Base-by-base conservation (phyloP, 2,329 filamentous ascomycete genomes). In the Microcyclosporella mali region DNA sequence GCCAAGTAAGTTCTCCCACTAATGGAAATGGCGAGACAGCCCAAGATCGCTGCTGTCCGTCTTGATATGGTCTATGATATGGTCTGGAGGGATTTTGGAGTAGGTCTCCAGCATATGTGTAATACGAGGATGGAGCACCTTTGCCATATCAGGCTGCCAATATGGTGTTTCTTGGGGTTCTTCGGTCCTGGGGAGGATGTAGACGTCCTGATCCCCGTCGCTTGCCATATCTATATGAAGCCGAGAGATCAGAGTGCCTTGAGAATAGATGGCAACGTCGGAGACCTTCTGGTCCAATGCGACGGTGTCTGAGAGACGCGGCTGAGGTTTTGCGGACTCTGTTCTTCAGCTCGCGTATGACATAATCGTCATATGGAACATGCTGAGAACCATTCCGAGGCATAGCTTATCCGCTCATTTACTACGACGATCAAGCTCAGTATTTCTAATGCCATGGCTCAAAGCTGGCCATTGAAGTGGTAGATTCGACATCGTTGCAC, bases 1-100 rank as follows among this genome's bases (percentile, higher is more conserved):
- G 39, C 43, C 46, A 49, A 14, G 43, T 46, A 16, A 49, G n/a
- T 12, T 32, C 33, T 9, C 37, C 46, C 56, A 59, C 39, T 14
- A 37, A 45, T 7, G 40, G 10, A 17, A 31, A 37, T 6, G 33
- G 40, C 31, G 37, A 27, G 15, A 39, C 28, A 3, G 15, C 25
- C 25, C 28, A 39, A 2, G 37, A n/a, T 19, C 37, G 37, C 12
- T 19, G 4, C 27, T 39, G 37, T 3, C 15, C 16, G 8, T 43
- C 19, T 19, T 28, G 34, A 43, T 38, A 25, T 43, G 41, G 17
- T 27, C 11, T 16, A 37, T 14, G 28, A 43, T 12, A 9, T 37
- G 10, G 17, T 19, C 35, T n/a, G 27, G 10, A 14, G 34, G 33
- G 9, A 45, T 36, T 6, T 14, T n/a, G 3, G 42, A 16, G 14